These are phyloP conservation scores for Phytophthora tubulina DNA, from an alignment of 352 stramenopile genomes.

Conservation along the genomic window DNA sequence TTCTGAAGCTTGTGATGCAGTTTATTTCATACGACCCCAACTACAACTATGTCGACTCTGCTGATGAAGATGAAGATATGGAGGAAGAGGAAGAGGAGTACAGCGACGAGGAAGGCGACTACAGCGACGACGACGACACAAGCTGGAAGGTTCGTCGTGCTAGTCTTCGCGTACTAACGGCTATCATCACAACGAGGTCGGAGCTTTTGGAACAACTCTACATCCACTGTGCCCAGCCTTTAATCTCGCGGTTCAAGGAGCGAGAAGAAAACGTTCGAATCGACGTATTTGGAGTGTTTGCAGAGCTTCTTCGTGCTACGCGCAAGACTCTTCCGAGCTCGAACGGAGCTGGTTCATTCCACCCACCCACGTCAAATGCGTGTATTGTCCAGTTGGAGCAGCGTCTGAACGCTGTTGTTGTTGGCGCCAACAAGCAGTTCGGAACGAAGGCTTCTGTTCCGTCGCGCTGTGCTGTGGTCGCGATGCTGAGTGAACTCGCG, in stretches of 20 bases:
- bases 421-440: slow-evolving; percentile 86
- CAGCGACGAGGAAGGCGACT: slow-evolving; percentile 88
- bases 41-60: slow-evolving; percentile 97
- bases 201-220: slow-evolving; percentile 91
- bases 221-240: slow-evolving; percentile 77
- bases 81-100: slow-evolving; percentile 89
- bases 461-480: slow-evolving; percentile 85
- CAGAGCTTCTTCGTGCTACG: slow-evolving; percentile 89
- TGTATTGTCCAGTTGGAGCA: slow-evolving; percentile 69
- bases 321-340: slow-evolving; percentile 57
- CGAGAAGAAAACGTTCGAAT: slow-evolving; percentile 99
- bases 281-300: slow-evolving; percentile 96
- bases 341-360: slow-evolving; percentile 30
- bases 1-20: slow-evolving; percentile 90
- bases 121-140: slow-evolving; percentile 94
- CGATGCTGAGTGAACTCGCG: slow-evolving; percentile 87
- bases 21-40: slow-evolving; percentile 99
- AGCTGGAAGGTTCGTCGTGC: slow-evolving; percentile 98
- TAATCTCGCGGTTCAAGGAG: slow-evolving; percentile 95
- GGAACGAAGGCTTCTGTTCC: slow-evolving; percentile 78
- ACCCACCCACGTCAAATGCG: slow-evolving; percentile 47
- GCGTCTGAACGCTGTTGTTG: slow-evolving; percentile 75
- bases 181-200: slow-evolving; percentile 91
- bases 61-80: slow-evolving; percentile 90
- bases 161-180: slow-evolving; percentile 92